These are phyloP conservation scores for Erodium maritimum DNA, from an alignment of 345 rosid genomes.

Conservation along the genomic window DNA sequence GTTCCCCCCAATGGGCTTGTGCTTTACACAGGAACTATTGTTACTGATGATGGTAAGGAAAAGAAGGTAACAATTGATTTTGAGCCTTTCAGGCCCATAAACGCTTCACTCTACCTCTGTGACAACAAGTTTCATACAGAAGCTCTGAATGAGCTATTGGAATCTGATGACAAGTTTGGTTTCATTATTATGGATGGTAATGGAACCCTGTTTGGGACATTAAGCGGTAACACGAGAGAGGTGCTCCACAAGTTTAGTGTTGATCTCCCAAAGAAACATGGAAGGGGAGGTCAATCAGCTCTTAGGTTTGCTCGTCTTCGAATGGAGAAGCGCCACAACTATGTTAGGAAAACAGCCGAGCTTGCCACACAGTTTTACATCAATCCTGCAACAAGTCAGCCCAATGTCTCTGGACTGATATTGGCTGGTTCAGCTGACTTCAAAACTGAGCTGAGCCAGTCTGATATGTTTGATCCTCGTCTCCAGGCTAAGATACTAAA, in stretches of 20 bases:
- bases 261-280: constrained; percentile 68
- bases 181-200: constrained; percentile 72
- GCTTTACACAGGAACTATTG: constrained; percentile 60
- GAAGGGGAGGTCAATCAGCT: constrained; percentile 74
- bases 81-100: constrained; percentile 64
- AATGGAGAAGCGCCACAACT: constrained; percentile 73
- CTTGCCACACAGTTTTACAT: constrained; percentile 57
- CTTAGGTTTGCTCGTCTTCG: constrained; percentile 72
- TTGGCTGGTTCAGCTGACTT: constrained; percentile 71
- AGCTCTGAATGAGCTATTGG: constrained; percentile 59
- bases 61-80: constrained; percentile 69
- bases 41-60: constrained; percentile 62
- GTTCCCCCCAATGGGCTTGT: constrained; percentile 66
- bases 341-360: constrained; percentile 70
- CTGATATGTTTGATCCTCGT: constrained; percentile 68
- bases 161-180: constrained; percentile 70
- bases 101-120: constrained; percentile 59
- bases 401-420: constrained; percentile 53
- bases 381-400: constrained; percentile 59
- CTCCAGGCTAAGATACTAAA: constrained; percentile 60
- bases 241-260: constrained; percentile 58
- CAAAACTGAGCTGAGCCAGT: constrained; percentile 65
- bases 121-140: constrained; percentile 71
- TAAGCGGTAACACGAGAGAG: constrained; percentile 61
- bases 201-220: constrained; percentile 65